Evolutionary conservation across 345 rosid species (phyloP).

Genomic region (Chamaenerion angustifolium): DNA sequence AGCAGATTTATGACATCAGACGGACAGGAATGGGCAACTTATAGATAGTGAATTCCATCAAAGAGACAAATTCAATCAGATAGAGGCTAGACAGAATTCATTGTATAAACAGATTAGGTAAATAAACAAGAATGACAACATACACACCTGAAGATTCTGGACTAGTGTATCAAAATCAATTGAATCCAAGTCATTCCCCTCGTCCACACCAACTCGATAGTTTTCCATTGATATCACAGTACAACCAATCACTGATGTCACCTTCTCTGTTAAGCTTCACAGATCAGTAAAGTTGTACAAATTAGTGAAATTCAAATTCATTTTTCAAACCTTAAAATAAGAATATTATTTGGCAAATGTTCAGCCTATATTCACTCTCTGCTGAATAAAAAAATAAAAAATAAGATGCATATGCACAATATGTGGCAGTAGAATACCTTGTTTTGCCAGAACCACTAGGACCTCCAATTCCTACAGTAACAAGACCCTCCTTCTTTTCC

Average conservation of each 20-base stretch:
- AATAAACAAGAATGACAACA: no score
- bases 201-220: slow-evolving; percentile 68
- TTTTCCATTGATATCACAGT: slow-evolving; percentile 95
- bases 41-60: no score
- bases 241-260: slow-evolving; percentile 91
- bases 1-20: no score
- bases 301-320: neutral
- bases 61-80: no score
- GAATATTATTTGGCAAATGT: neutral
- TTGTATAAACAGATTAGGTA: no score
- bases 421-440: slow-evolving; percentile 29
- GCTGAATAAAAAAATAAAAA: neutral
- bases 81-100: no score
- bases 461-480: slow-evolving; percentile 92
- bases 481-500: slow-evolving; percentile 79
- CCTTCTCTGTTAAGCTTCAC: slow-evolving; percentile 95
- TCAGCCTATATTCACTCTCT: neutral
- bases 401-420: slow-evolving; percentile 2
- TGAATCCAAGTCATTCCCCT: slow-evolving; percentile 73
- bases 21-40: no score
- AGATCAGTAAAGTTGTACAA: slow-evolving; percentile 5
- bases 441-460: slow-evolving; percentile 98
- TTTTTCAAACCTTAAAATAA: no score
- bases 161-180: slow-evolving; percentile 80
- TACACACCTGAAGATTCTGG: slow-evolving; percentile 46